A percentile compares a stretch with the other conserved stretches of the same genome.
These are phyloP conservation scores for Cyberlindnera veronae DNA, from an alignment of 805 yeast genomes.

Conservation along the genomic window DNA sequence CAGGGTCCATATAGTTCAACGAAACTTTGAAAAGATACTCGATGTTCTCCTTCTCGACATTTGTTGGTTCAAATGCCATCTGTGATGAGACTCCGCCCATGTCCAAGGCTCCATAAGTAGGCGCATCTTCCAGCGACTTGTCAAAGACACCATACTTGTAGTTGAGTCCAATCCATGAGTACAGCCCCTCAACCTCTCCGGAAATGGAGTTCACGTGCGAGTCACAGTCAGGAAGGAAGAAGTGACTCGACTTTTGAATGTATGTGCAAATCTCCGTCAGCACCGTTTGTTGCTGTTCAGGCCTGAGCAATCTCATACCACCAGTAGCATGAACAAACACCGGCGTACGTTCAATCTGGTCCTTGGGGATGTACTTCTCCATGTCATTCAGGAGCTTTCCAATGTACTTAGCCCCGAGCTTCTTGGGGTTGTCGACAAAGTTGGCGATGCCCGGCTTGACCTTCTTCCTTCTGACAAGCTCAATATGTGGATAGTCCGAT, in stretches of 20 bases:
- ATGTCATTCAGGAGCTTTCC: constrained; percentile 46
- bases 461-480: constrained; percentile 19
- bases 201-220: constrained; percentile 57
- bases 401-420: constrained; percentile 50
- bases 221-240: constrained; percentile 58
- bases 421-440: constrained; percentile 44
- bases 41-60: constrained; percentile 35
- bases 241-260: constrained; percentile 42
- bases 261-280: constrained; percentile 48
- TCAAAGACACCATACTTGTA: constrained; percentile 46
- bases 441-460: constrained; percentile 56
- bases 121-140: constrained; percentile 31
- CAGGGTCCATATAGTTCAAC: constrained; percentile 35
- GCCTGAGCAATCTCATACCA: constrained; percentile 58
- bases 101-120: constrained; percentile 79
- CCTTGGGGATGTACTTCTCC: constrained; percentile 50
- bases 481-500: constrained; percentile 15
- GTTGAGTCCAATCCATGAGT: constrained; percentile 65
- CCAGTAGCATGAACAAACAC: constrained; percentile 69
- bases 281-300: constrained; percentile 45
- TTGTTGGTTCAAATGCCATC: constrained; percentile 56
- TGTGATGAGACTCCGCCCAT: constrained; percentile 99
- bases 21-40: constrained; percentile 42
- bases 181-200: constrained; percentile 64
- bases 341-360: constrained; percentile 62